These are phyloP conservation scores for Suhomyces sp. DNA, from an alignment of 805 yeast species.

Conservation along the genomic window DNA sequence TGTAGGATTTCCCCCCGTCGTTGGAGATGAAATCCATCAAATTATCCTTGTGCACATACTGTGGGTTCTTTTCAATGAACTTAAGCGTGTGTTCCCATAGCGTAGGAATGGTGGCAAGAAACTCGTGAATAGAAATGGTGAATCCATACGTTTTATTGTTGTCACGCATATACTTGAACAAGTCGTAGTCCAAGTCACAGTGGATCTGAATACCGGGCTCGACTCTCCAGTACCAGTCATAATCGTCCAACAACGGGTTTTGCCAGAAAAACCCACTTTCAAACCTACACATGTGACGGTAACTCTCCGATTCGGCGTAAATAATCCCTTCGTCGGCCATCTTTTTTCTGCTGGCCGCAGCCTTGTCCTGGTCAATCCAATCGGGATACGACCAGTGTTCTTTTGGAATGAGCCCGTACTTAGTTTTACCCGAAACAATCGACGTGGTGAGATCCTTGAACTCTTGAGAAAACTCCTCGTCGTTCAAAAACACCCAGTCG, in stretches of 20 bases:
- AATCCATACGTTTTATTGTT: constrained; percentile 82
- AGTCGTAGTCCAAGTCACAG: constrained; percentile 85
- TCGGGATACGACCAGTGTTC: constrained; percentile 88
- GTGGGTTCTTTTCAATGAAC: constrained; percentile 59
- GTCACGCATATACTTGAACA: constrained; percentile 74
- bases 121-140: constrained; percentile 79
- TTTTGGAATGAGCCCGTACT: constrained; percentile 73
- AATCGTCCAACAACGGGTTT: constrained; percentile 68
- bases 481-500: constrained; percentile 95
- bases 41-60: constrained; percentile 59
- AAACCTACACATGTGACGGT: constrained; percentile 90
- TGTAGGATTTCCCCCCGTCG: constrained; percentile 66
- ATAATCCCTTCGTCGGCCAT: constrained; percentile 59
- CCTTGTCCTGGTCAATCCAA: constrained; percentile 74
- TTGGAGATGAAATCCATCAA: constrained; percentile 67
- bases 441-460: constrained; percentile 68
- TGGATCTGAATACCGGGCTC: constrained; percentile 79
- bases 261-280: constrained; percentile 87
- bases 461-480: constrained; percentile 79
- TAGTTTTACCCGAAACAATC: constrained; percentile 76
- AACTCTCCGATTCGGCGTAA: constrained; percentile 71
- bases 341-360: constrained; percentile 57
- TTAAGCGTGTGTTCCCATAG: constrained; percentile 75
- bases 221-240: constrained; percentile 92
- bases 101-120: constrained; percentile 79